phyloP scores from a whole-genome alignment of 2,329 filamentous ascomycete genomes.

The Anisogramma anomala region DNA sequence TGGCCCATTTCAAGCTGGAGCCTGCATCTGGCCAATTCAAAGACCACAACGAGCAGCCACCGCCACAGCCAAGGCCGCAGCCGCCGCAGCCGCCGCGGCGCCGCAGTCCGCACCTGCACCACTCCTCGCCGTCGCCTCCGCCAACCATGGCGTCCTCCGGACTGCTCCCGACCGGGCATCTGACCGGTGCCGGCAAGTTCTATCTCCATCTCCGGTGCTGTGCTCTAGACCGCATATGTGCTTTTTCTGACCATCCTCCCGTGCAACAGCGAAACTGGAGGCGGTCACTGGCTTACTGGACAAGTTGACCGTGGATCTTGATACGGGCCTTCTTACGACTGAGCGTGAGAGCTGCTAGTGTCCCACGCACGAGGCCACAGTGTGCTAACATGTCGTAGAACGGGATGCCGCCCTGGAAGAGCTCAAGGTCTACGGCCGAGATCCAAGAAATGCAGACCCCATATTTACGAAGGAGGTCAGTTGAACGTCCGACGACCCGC shows the following conservation, averaged over 20 bases:
- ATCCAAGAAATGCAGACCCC: conserved; percentile 59
- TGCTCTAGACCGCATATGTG: neutral
- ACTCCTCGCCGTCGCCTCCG: neutral
- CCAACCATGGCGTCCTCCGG: conserved; percentile 10
- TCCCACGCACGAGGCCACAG: neutral
- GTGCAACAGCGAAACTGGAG: conserved; percentile 49
- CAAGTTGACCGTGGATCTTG: conserved; percentile 50
- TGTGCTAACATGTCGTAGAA: conserved; percentile 33
- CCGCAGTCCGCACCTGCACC: neutral
- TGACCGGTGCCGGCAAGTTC: conserved; percentile 32
- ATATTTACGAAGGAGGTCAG: conserved; percentile 72
- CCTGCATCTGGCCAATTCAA: neutral
- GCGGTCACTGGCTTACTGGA: conserved; percentile 55
- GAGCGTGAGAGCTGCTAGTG: conserved; percentile 38
- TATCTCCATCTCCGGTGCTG: neutral
- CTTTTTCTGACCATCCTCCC: neutral
- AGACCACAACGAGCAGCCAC: neutral
- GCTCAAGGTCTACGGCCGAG: conserved; percentile 69
- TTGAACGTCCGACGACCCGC: neutral
- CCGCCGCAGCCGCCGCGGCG: neutral
- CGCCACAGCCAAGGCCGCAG: neutral
- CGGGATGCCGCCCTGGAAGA: conserved; percentile 50
- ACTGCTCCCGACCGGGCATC: conserved; percentile 5
- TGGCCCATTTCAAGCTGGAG: neutral
- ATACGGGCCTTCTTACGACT: conserved; percentile 44